Conservation (phyloP, 441 rosid species). For the Codiaeum variegatum region DNA sequence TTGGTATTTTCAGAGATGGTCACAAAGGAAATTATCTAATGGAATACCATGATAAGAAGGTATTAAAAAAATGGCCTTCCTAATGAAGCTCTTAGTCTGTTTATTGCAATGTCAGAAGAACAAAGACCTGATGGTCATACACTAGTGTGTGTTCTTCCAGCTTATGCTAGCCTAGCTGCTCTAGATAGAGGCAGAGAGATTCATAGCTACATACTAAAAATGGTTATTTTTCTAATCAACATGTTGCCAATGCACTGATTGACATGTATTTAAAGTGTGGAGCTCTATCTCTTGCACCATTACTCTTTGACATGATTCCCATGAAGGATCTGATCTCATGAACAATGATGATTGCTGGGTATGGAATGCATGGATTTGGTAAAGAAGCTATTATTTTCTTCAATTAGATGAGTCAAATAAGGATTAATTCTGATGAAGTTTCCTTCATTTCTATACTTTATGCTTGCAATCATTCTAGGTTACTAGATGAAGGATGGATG, state of each 20-base stretch:
- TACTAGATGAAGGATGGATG: conserved; percentile 68
- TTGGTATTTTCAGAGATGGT: conserved; percentile 46
- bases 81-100: conserved; percentile 53
- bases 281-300: conserved; percentile 42
- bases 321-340: conserved; percentile 65
- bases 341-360: conserved; percentile 83
- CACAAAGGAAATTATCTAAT: conserved; percentile 56
- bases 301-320: conserved; percentile 52
- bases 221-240: conserved; percentile 41
- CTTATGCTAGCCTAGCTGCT: conserved; percentile 71
- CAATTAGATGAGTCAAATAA: conserved; percentile 41
- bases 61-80: conserved; percentile 56
- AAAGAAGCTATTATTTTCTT: conserved; percentile 53
- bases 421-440: conserved; percentile 50
- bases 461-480: conserved; percentile 71
- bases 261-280: conserved; percentile 78
- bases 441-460: conserved; percentile 57
- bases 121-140: conserved; percentile 53
- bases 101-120: conserved; percentile 42
- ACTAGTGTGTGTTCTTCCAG: conserved; percentile 69
- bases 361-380: conserved; percentile 79
- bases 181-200: conserved; percentile 65
- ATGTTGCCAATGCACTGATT: conserved; percentile 57
- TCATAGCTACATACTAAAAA: conserved; percentile 50
- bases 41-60: conserved; percentile 78